Conservation (phyloP, 495 filamentous ascomycete species). For the Neohortaea acidophila region DNA sequence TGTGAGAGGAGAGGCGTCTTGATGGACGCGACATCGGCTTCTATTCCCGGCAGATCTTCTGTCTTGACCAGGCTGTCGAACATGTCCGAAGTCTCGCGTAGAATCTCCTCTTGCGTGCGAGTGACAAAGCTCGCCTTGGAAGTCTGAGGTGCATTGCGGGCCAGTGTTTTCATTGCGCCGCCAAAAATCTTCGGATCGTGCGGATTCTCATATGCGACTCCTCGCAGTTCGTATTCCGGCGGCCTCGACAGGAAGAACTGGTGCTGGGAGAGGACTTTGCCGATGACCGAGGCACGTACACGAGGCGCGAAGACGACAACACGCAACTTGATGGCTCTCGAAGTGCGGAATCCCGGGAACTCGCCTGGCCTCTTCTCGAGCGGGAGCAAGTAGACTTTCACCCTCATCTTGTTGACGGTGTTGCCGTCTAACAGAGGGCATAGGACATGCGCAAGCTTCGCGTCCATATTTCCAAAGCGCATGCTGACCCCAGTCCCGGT, state of each 20-base stretch:
- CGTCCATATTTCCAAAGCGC: conserved; percentile 25
- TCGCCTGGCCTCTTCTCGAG: conserved; percentile 44
- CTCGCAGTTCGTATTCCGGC: conserved; percentile 18
- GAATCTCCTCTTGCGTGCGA: conserved; percentile 69
- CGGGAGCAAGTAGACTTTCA: conserved; percentile 49
- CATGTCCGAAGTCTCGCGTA: conserved; percentile 67
- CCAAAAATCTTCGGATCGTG: conserved; percentile 35
- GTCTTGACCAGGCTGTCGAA: conserved; percentile 65
- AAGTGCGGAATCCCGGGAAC: conserved; percentile 37
- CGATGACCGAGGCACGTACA: conserved; percentile 46
- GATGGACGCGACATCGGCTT: conserved; percentile 42
- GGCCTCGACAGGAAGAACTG: conserved; percentile 43
- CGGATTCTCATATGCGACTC: conserved; percentile 54
- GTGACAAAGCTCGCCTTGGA: conserved; percentile 25
- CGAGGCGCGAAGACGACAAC: conserved; percentile 71
- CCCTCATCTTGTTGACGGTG: conserved; percentile 36
- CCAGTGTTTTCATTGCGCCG: neutral
- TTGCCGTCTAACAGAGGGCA: conserved; percentile 3
- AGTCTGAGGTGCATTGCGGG: conserved; percentile 1
- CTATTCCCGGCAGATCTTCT: conserved; percentile 63
- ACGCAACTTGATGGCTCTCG: conserved; percentile 39
- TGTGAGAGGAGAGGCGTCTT: conserved; percentile 61
- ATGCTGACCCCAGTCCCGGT: conserved; percentile 5
- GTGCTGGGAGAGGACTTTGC: conserved; percentile 45
- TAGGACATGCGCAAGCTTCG: conserved; percentile 3